A percentile compares a stretch with the other conserved stretches of the same genome.
phyloP scores from a whole-genome alignment of 305 asterid species.

The Fraxinus sp. region DNA sequence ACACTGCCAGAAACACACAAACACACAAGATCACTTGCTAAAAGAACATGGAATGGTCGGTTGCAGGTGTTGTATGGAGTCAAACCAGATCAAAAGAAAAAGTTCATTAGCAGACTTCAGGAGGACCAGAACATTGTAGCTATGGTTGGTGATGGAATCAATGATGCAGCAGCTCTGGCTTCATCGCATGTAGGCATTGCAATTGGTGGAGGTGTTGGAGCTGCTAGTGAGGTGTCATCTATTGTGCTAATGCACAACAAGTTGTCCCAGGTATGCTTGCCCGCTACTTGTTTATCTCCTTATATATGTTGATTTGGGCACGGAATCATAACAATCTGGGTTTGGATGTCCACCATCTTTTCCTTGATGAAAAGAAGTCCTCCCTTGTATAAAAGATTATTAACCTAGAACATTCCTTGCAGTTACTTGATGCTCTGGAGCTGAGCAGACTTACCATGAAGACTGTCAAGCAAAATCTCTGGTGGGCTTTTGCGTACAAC shows the following conservation, averaged over 20 bases:
- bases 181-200: conserved; percentile 93
- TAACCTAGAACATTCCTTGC: conserved; percentile 25
- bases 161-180: conserved; percentile 98
- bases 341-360: background rate
- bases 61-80: conserved; percentile 80
- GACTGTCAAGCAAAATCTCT: conserved; percentile 93
- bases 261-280: conserved; percentile 71
- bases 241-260: conserved; percentile 92
- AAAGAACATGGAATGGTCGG: conserved; percentile 16
- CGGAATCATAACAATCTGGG: background rate
- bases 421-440: conserved; percentile 96
- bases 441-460: conserved; percentile 94
- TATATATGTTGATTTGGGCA: background rate
- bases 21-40: background rate
- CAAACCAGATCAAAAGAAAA: conserved; percentile 84
- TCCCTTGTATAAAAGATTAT: background rate
- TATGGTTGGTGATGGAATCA: conserved; percentile 99
- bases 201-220: conserved; percentile 92
- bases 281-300: background rate
- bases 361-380: background rate
- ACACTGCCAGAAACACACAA: background rate
- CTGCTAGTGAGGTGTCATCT: conserved; percentile 96
- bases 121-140: conserved; percentile 71
- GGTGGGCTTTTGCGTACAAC: conserved; percentile 99
- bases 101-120: conserved; percentile 69